Evolutionary conservation across 306 rosid genomes (phyloP), one percentile per base, ranked within the genome.

Genomic region (Rosa multiflora): DNA sequence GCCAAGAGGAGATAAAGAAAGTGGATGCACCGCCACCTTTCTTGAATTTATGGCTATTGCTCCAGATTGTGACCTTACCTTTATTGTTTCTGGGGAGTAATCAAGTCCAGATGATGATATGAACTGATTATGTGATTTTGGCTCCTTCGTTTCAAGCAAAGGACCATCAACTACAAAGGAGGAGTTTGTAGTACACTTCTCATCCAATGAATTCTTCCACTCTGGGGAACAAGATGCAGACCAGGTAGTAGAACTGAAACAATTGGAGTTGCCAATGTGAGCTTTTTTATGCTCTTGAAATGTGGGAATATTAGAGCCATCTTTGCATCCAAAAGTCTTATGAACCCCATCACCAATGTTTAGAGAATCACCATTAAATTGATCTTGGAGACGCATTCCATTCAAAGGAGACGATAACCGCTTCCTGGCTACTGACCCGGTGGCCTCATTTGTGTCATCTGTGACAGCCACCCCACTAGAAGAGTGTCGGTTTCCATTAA

Each of bases 1-100:
- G 73, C 97, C 92, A 66, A 91, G 87, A 56, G 98, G 97, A 79
- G 97, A 93, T 75, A 90, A 76, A 58, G 93, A 89, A 72, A 82
- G 80, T 35, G 90, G 79, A 35, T 90, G 87, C 11, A 89, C 80
- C 35, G 74, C 66, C 58, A 47, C 80, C 59, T 78, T 83, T 47
- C 72, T 79, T 18, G 76, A 87, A 64, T 86, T 82, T 82, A 88
- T 82, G 21, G 81, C 62, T 78, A 87, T 75, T 32, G 85, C 80
- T 5, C 75, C 69, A 21, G 87, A 73, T 68, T 70, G 76, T 70
- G 83, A 73, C 71, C 83, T 79, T 72, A 56, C 29, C 66, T 76
- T 83, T 42, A 67, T 58, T 56, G 75, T 76, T 79, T 81, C 87
- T 74, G 63, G 76, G 4, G 76, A 66, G 63, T 74, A 77, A 78